A percentile compares a stretch with the other conserved stretches of the same genome.
These are phyloP conservation scores for Knufia petricola DNA, from an alignment of 2,329 filamentous ascomycete genomes.

Conservation along the genomic window DNA sequence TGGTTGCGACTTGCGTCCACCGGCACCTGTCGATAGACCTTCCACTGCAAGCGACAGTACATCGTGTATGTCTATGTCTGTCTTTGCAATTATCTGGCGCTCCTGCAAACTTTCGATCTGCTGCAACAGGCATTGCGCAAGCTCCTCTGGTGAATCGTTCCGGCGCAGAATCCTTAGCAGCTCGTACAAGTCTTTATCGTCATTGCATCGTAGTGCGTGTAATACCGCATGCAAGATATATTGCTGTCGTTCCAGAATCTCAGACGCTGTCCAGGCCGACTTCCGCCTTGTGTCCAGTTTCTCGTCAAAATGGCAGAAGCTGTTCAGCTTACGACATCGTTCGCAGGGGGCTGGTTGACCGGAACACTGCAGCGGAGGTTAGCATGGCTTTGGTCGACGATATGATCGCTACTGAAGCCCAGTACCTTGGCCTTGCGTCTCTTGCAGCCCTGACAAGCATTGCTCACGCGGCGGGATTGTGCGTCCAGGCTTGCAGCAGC, in stretches of 20 bases:
- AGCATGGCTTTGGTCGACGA: neutral
- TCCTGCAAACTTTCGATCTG: too few species aligned
- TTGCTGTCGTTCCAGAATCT: slow-evolving; percentile 7
- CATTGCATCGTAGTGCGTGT: too few species aligned
- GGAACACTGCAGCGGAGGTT: slow-evolving; percentile 1
- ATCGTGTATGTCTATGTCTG: too few species aligned
- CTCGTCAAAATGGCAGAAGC: slow-evolving; percentile 4
- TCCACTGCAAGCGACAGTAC: too few species aligned
- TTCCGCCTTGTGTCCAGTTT: slow-evolving; percentile 7
- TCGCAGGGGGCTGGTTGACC: slow-evolving; percentile 6
- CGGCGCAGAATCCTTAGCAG: too few species aligned
- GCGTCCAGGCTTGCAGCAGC: too few species aligned
- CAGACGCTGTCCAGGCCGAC: neutral
- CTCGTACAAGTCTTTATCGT: too few species aligned
- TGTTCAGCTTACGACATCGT: neutral
- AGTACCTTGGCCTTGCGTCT: slow-evolving; percentile 8
- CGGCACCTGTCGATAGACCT: too few species aligned
- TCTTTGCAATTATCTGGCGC: too few species aligned
- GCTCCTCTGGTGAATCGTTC: too few species aligned
- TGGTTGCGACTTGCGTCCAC: too few species aligned
- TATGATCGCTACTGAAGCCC: neutral
- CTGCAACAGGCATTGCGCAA: too few species aligned
- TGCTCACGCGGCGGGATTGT: neutral
- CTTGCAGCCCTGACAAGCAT: slow-evolving; percentile 7
- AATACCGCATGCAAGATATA: neutral